Conservation (phyloP, 306 rosid genomes). For the Dalbergia cochinchinensis region DNA sequence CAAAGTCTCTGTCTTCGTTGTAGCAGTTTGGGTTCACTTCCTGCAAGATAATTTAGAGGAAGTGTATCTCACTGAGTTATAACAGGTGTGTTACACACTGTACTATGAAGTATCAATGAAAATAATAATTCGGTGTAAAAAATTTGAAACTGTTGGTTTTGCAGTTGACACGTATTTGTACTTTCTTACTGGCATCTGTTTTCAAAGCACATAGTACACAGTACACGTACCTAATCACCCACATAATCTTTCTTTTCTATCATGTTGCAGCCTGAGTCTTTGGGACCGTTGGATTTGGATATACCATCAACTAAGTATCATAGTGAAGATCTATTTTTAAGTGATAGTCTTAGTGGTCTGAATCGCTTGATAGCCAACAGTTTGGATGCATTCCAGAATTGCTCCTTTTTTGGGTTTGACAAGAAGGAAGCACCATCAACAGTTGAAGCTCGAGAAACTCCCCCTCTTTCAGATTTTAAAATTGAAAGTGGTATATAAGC, state of each 20-base stretch:
- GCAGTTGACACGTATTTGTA: background rate
- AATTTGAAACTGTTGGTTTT: slow-evolving; percentile 23
- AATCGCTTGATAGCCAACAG: slow-evolving; percentile 98
- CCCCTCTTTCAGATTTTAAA: slow-evolving; percentile 69
- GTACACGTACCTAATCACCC: slow-evolving; percentile 15
- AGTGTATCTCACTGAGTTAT: slow-evolving; percentile 27
- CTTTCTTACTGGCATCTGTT: slow-evolving; percentile 9
- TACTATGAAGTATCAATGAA: slow-evolving; percentile 33
- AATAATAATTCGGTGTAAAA: slow-evolving; percentile 12
- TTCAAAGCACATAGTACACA: background rate
- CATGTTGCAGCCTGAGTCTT: slow-evolving; percentile 86
- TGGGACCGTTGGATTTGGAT: slow-evolving; percentile 90
- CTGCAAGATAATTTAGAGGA: slow-evolving; percentile 28
- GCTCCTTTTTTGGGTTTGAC: slow-evolving; percentile 88
- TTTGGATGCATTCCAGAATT: slow-evolving; percentile 97
- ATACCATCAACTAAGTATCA: slow-evolving; percentile 80
- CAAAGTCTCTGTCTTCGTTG: slow-evolving; percentile 14
- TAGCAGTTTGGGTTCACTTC: slow-evolving; percentile 32
- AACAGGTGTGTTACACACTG: slow-evolving; percentile 7
- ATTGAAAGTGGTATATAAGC: slow-evolving; percentile 62
- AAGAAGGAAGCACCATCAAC: slow-evolving; percentile 82
- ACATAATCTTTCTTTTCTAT: slow-evolving; percentile 29
- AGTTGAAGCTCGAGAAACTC: slow-evolving; percentile 68
- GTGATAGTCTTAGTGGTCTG: slow-evolving; percentile 91
- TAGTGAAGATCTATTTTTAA: slow-evolving; percentile 68